Percentiles rank a stretch among this genome's conserved stretches.
Conservation (phyloP, 768 basidiomycete species). For the Jaapia argillacea region DNA sequence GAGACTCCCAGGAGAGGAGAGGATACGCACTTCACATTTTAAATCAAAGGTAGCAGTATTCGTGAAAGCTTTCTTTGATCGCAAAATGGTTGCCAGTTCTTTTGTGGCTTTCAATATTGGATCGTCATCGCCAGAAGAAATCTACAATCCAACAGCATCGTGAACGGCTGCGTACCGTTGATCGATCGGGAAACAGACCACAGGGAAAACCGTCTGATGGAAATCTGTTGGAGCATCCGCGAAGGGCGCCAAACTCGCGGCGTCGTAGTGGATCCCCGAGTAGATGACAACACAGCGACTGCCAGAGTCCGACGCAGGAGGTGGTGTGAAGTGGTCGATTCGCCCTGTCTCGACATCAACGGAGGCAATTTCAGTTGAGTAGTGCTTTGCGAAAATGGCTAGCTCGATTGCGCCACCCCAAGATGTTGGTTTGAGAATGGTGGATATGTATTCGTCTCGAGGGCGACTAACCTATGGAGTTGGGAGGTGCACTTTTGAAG, state of each 20-base stretch:
- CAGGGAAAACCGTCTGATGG: slow-evolving; percentile 79
- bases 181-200: slow-evolving; percentile 26
- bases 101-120: slow-evolving; percentile 52
- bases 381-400: slow-evolving; percentile 74
- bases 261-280: slow-evolving; percentile 96
- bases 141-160: slow-evolving; percentile 17
- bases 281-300: slow-evolving; percentile 66
- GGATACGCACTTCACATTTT: slow-evolving; percentile 70
- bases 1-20: not conserved
- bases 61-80: slow-evolving; percentile 76
- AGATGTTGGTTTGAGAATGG: slow-evolving; percentile 67
- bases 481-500: not conserved
- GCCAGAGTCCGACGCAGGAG: slow-evolving; percentile 26
- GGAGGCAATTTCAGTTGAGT: slow-evolving; percentile 76
- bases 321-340: slow-evolving; percentile 70
- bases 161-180: slow-evolving; percentile 7
- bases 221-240: slow-evolving; percentile 72
- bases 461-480: slow-evolving; percentile 32
- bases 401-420: slow-evolving; percentile 99
- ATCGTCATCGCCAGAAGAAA: slow-evolving; percentile 32
- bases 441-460: slow-evolving; percentile 64
- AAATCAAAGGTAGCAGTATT: slow-evolving; percentile 90
- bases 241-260: slow-evolving; percentile 72
- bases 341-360: slow-evolving; percentile 91
- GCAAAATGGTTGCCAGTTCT: slow-evolving; percentile 62